Evolutionary conservation across 441 rosid species (phyloP).

Genomic region (Erysimum cheiri): DNA sequence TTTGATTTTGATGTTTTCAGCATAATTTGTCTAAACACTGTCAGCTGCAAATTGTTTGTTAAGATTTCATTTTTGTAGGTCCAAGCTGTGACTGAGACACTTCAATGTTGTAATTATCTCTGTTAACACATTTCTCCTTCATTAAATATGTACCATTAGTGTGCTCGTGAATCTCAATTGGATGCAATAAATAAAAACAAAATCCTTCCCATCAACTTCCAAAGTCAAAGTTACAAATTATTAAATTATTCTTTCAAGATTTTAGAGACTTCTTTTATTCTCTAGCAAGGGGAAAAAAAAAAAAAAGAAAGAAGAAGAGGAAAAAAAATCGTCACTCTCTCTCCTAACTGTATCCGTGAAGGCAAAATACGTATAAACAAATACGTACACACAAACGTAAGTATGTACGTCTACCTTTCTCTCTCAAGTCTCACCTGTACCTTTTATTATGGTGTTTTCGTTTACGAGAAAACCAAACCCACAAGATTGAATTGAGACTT

Average conservation of each 20-base stretch:
- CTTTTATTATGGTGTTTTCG: constrained; percentile 38
- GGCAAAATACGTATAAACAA: constrained; percentile 44
- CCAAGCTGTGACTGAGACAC: constrained; percentile 35
- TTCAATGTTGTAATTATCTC: constrained; percentile 24
- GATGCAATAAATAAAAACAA: constrained; percentile 46
- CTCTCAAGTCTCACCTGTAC: constrained; percentile 41
- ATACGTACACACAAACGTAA: constrained; percentile 32
- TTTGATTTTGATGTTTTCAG: constrained; percentile 29
- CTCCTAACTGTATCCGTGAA: constrained; percentile 46
- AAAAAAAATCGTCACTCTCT: constrained; percentile 30
- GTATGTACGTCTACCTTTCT: constrained; percentile 33
- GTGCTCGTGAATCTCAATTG: constrained; percentile 43
- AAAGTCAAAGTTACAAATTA: constrained; percentile 31
- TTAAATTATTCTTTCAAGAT: constrained; percentile 21
- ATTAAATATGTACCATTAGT: not conserved
- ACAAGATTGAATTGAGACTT: constrained; percentile 36
- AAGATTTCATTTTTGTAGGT: constrained; percentile 33
- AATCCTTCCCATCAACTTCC: constrained; percentile 37
- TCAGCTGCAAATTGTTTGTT: constrained; percentile 25
- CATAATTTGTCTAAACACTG: constrained; percentile 4
- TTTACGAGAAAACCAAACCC: constrained; percentile 44
- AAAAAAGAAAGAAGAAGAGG: not conserved
- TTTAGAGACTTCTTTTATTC: constrained; percentile 39
- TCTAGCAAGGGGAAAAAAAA: not conserved
- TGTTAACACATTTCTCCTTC: constrained; percentile 9